Conservation (phyloP, 2,329 filamentous ascomycete genomes). For the Geosmithia putterillii region DNA sequence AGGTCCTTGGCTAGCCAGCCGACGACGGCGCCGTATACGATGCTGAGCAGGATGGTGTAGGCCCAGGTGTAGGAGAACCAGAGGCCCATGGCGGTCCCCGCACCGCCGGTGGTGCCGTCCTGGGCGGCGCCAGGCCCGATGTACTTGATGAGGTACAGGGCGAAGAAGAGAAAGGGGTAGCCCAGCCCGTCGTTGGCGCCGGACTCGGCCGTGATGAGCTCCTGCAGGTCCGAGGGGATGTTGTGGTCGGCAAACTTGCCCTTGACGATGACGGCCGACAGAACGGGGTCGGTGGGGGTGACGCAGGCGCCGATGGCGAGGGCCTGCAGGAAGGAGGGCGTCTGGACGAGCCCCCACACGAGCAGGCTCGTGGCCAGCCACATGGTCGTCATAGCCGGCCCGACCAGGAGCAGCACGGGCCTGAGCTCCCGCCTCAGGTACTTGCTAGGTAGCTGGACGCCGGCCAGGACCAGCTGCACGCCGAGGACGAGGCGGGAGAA, state of each 20-base stretch:
- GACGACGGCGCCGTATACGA: constrained; percentile 25
- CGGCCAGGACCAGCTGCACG: constrained; percentile 80
- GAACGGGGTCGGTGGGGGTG: constrained; percentile 81
- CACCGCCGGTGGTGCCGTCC: constrained; percentile 12
- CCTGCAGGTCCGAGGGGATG: constrained; percentile 68
- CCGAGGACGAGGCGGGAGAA: constrained; percentile 82
- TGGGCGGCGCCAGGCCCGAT: constrained; percentile 35
- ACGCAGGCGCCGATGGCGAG: constrained; percentile 74
- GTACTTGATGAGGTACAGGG: constrained; percentile 31
- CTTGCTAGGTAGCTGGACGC: constrained; percentile 73
- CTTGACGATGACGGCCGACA: constrained; percentile 86
- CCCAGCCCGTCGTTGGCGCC: constrained; percentile 52
- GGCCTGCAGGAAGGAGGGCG: constrained; percentile 63
- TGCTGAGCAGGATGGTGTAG: constrained; percentile 30
- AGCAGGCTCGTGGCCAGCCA: constrained; percentile 74
- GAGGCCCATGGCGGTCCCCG: constrained; percentile 26
- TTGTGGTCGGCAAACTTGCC: constrained; percentile 89
- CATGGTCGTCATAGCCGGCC: constrained; percentile 77
- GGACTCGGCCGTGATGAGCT: constrained; percentile 66
- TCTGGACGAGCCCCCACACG: constrained; percentile 64
- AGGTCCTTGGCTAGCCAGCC: constrained; percentile 23
- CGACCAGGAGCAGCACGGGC: constrained; percentile 60
- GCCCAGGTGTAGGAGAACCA: constrained; percentile 34
- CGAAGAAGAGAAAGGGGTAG: constrained; percentile 33
- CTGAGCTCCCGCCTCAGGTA: constrained; percentile 74